Evolutionary conservation across 192 early-diverging fungal genomes (phyloP).

Genomic region (Radiomyces spectabilis): DNA sequence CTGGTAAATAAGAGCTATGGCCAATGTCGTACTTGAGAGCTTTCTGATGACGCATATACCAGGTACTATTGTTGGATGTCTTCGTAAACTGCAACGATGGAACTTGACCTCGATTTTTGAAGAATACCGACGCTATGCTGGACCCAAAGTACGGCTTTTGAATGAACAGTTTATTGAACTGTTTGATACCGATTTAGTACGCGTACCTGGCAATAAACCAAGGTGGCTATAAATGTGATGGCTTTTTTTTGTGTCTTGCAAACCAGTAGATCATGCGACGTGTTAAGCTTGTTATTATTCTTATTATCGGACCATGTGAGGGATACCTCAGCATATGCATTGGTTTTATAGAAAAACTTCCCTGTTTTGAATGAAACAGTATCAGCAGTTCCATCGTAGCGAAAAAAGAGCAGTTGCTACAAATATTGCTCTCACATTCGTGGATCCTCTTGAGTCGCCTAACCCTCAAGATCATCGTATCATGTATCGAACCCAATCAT

Average conservation of each 20-base stretch:
- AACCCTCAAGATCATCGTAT: no score
- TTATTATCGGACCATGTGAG: neutral
- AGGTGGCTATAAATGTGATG: slow-evolving; percentile 55
- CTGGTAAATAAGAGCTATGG: slow-evolving; percentile 60
- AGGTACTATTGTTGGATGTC: slow-evolving; percentile 96
- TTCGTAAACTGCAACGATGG: slow-evolving; percentile 97
- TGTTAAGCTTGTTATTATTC: neutral
- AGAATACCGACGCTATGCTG: slow-evolving; percentile 93
- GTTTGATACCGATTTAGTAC: slow-evolving; percentile 95
- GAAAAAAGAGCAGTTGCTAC: neutral
- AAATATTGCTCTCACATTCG: no score
- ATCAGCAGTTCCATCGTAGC: neutral
- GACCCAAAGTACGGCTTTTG: slow-evolving; percentile 84
- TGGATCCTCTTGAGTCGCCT: no score
- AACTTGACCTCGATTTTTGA: slow-evolving; percentile 98
- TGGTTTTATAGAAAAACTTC: neutral
- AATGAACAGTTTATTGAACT: slow-evolving; percentile 95
- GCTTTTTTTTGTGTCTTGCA: neutral
- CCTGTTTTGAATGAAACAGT: neutral
- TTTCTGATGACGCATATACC: no score
- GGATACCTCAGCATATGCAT: neutral
- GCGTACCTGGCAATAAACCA: slow-evolving; percentile 64
- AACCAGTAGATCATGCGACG: neutral
- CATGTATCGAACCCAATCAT: no score
- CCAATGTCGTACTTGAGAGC: no score